phyloP scores from a whole-genome alignment of 169 alveolate genomes.

The Cryptosporidium meleagridis region DNA sequence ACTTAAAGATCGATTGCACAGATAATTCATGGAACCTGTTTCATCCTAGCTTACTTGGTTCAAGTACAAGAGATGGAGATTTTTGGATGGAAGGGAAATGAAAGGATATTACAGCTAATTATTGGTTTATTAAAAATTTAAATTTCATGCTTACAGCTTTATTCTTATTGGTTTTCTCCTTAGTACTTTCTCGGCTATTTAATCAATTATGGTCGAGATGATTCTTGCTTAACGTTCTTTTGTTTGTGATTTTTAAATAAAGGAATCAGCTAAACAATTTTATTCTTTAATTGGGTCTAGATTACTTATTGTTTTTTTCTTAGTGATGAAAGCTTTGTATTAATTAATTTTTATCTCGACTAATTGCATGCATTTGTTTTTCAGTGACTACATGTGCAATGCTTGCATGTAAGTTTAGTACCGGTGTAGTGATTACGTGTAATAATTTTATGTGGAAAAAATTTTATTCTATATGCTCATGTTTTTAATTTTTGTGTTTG shows the following conservation, averaged over 20 bases:
- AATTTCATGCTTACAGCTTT: conserved; percentile 37
- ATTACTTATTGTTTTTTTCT: not conserved
- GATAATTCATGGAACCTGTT: conserved; percentile 42
- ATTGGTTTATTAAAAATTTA: conserved; percentile 6
- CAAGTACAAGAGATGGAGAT: conserved; percentile 5
- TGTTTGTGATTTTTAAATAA: conserved; percentile 41
- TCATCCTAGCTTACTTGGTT: conserved; percentile 35
- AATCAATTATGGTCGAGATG: not conserved
- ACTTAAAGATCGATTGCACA: not conserved
- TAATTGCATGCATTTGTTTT: not conserved
- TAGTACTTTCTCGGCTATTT: conserved; percentile 15
- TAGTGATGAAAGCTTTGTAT: not conserved
- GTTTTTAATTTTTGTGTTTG: too few species aligned
- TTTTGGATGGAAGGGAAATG: conserved; percentile 67
- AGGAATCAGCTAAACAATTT: conserved; percentile 46
- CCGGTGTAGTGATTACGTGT: not conserved
- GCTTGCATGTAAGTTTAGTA: not conserved
- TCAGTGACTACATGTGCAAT: not conserved
- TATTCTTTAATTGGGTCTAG: conserved; percentile 8
- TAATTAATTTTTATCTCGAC: not conserved
- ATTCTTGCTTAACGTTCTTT: conserved; percentile 35
- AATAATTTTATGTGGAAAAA: not conserved
- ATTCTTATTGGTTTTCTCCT: conserved; percentile 44
- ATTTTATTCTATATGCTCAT: not conserved
- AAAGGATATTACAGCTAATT: conserved; percentile 12